Percentiles rank a stretch among this genome's conserved stretches.
These are phyloP conservation scores for Ceratobasidium sp. DNA, from an alignment of 1,284 basidiomycete species.

Conservation along the genomic window DNA sequence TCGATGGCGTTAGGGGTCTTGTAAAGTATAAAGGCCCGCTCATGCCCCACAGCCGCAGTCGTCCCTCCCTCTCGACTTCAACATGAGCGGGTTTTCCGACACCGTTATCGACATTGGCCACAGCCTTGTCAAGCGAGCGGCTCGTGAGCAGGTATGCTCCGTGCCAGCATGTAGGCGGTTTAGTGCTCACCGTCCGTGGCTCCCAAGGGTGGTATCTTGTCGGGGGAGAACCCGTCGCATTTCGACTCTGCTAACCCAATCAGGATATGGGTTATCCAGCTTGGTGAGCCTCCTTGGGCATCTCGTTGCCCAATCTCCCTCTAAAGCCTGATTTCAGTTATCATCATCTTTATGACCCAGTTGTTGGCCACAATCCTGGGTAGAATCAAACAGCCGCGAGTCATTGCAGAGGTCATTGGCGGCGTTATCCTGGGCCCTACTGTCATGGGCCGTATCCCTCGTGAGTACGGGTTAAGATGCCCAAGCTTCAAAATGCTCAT, in stretches of 20 bases:
- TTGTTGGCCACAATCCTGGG: slow-evolving; percentile 70
- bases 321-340: slow-evolving; percentile 57
- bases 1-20: not conserved
- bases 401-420: slow-evolving; percentile 89
- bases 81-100: slow-evolving; percentile 60
- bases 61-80: slow-evolving; percentile 23
- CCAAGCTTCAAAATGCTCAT: slow-evolving; percentile 56
- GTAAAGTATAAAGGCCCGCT: slow-evolving; percentile 26
- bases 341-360: slow-evolving; percentile 82
- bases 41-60: not conserved
- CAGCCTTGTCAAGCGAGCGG: slow-evolving; percentile 57
- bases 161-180: not conserved
- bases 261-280: slow-evolving; percentile 85
- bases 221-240: slow-evolving; percentile 70
- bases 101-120: slow-evolving; percentile 55
- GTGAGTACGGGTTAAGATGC: slow-evolving; percentile 3
- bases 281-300: slow-evolving; percentile 58
- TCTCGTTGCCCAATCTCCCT: slow-evolving; percentile 9
- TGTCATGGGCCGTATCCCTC: slow-evolving; percentile 74
- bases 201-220: slow-evolving; percentile 69
- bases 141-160: slow-evolving; percentile 62
- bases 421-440: slow-evolving; percentile 84
- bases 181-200: too few relatives aligned
- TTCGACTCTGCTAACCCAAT: slow-evolving; percentile 75
- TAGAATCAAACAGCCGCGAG: slow-evolving; percentile 82